phyloP scores from a whole-genome alignment of 176 grass and related monocot genomes.

The Calamus simplicifolius region DNA sequence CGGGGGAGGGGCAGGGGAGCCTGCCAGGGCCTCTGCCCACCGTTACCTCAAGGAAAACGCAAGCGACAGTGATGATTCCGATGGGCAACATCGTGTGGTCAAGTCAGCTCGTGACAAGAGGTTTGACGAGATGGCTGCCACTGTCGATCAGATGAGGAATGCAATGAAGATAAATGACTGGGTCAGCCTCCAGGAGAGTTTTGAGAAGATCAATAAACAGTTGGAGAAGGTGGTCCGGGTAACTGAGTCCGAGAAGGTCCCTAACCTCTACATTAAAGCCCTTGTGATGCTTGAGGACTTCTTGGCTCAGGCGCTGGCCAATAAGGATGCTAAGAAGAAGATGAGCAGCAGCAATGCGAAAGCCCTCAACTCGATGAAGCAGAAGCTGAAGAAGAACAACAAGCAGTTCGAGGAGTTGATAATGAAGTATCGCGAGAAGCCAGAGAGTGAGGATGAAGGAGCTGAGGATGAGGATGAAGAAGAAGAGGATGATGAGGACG shows the following conservation, averaged over 20 bases:
- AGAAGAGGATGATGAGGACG: slow-evolving; percentile 17
- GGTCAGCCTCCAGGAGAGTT: slow-evolving; percentile 81
- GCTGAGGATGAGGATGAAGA: slow-evolving; percentile 36
- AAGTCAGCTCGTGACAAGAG: slow-evolving; percentile 74
- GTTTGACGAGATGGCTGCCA: slow-evolving; percentile 81
- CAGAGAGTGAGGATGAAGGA: slow-evolving; percentile 55
- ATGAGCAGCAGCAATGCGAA: slow-evolving; percentile 96
- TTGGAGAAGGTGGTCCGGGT: slow-evolving; percentile 86
- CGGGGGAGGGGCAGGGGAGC: slow-evolving; percentile 3
- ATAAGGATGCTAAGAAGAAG: slow-evolving; percentile 96
- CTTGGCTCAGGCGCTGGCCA: slow-evolving; percentile 70
- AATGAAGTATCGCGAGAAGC: slow-evolving; percentile 47
- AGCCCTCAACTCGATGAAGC: slow-evolving; percentile 75
- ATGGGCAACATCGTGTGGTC: slow-evolving; percentile 51
- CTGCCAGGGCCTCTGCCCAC: background rate
- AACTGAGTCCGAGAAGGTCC: slow-evolving; percentile 66
- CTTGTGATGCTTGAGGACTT: slow-evolving; percentile 88
- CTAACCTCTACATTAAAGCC: slow-evolving; percentile 75
- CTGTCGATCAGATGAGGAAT: slow-evolving; percentile 89
- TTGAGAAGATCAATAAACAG: slow-evolving; percentile 96
- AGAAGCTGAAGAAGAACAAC: slow-evolving; percentile 97
- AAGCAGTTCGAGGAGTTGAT: slow-evolving; percentile 86
- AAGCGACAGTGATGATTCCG: slow-evolving; percentile 74
- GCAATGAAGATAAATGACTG: slow-evolving; percentile 99
- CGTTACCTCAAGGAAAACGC: slow-evolving; percentile 42